Percentiles rank a stretch among this genome's conserved stretches.
Conservation (phyloP, 1,284 basidiomycete genomes). For the Ceratobasidium sp. region DNA sequence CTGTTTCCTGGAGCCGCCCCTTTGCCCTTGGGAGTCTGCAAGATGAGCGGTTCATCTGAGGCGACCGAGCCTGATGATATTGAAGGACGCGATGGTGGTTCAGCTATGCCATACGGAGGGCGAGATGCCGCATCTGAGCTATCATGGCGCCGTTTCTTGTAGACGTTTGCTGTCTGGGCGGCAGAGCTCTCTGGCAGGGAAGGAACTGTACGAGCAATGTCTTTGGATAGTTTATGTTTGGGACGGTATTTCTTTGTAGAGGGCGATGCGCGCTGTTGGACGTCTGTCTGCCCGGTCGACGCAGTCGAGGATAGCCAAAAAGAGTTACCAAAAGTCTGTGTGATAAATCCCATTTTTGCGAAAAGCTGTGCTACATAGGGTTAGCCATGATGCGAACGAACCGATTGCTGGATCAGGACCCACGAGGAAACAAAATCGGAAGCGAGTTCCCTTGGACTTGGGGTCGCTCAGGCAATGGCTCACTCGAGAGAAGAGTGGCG, state of each 20-base stretch:
- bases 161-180: not conserved
- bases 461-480: not conserved
- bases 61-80: constrained; percentile 23
- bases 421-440: constrained; percentile 28
- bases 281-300: not conserved
- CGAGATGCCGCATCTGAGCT: not conserved
- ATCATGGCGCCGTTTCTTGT: constrained; percentile 33
- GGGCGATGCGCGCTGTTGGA: not conserved
- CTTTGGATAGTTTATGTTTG: constrained; percentile 10
- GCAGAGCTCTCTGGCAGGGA: not conserved
- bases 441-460: not conserved
- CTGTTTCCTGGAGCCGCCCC: not conserved
- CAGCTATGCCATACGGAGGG: not conserved
- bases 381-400: not conserved
- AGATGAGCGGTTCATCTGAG: constrained; percentile 27
- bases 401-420: constrained; percentile 3
- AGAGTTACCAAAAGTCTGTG: constrained; percentile 29
- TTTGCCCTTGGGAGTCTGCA: constrained; percentile 1
- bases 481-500: not conserved
- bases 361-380: constrained; percentile 11
- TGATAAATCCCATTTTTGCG: constrained; percentile 24
- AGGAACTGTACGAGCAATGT: not conserved
- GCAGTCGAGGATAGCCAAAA: constrained; percentile 18
- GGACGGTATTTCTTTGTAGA: constrained; percentile 3
- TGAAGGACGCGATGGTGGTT: not conserved